Evolutionary conservation across 768 basidiomycete species (phyloP), one percentile per base, ranked within the genome.

Genomic region (Sporobolomyces phaffii): DNA sequence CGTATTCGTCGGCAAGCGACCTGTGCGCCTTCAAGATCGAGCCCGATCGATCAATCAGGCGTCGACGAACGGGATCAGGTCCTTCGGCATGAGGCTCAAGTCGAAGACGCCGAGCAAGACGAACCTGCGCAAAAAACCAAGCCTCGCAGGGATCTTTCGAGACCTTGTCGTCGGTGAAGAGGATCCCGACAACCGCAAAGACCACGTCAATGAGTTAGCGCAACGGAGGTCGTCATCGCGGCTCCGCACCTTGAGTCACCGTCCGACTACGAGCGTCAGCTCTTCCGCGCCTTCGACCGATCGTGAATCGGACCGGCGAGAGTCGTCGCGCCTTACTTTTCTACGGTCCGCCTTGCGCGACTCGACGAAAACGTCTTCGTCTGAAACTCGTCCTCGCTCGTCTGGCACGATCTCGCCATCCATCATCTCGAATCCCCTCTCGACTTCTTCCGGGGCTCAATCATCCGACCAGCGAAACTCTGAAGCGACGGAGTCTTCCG

Each of bases 131-230:
- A 31, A 51, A 31, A 62, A 59, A 28, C 29, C 49, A 15, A 65
- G 60, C 38, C 50, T 65, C 18, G 68, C 60, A n/a, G 45, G 40
- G 15, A 60, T 70, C 45, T 70, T 70, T 28, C 33, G 60, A 14
- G 47, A 53, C 47, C 20, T 31, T 11, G 47, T 29, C 50, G 24
- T 13, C 33, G 58, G 1, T 18, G 59, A 41, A 24, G 20, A 47
- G 43, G 20, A 14, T 38, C n/a, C n/a, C n/a, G n/a, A n/a, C n/a
- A n/a, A n/a, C n/a, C n/a, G n/a, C n/a, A n/a, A n/a, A n/a, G n/a
- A n/a, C n/a, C n/a, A n/a, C n/a, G n/a, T n/a, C n/a, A n/a, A n/a
- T n/a, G n/a, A n/a, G n/a, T n/a, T n/a, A n/a, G n/a, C n/a, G n/a
- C n/a, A n/a, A n/a, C n/a, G n/a, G n/a, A n/a, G n/a, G 33, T 24